Evolutionary conservation across 768 basidiomycete species (phyloP).

Genomic region (Daedalea quercina): DNA sequence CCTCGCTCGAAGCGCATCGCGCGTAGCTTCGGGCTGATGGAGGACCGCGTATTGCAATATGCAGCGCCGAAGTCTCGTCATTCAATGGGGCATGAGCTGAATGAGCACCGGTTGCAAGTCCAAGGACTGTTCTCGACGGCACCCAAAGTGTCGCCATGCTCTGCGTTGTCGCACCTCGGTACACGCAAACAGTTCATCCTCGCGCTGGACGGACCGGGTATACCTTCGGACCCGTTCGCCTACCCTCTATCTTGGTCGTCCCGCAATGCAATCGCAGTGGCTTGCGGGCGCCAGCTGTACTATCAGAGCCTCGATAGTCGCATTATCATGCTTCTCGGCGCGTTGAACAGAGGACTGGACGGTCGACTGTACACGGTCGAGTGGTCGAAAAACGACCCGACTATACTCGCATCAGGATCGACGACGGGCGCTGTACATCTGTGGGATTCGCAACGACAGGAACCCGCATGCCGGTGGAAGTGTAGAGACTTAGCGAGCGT

Average conservation of each 20-base stretch:
- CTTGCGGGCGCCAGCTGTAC: slow-evolving; percentile 52
- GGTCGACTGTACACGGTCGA: slow-evolving; percentile 41
- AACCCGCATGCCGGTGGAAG: slow-evolving; percentile 21
- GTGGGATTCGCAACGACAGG: slow-evolving; percentile 40
- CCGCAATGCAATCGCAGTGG: slow-evolving; percentile 54
- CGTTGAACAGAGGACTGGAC: slow-evolving; percentile 23
- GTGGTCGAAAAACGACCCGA: slow-evolving; percentile 41
- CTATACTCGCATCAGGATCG: slow-evolving; percentile 45
- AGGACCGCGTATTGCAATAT: slow-evolving; percentile 49
- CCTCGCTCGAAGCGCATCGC: slow-evolving; percentile 65
- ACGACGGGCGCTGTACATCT: slow-evolving; percentile 43
- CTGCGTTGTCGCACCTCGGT: slow-evolving; percentile 53
- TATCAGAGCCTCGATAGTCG: slow-evolving; percentile 56
- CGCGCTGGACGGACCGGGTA: slow-evolving; percentile 60
- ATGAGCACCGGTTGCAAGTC: slow-evolving; percentile 45
- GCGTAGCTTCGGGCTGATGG: slow-evolving; percentile 51
- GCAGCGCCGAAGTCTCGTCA: slow-evolving; percentile 28
- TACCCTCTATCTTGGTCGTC: slow-evolving; percentile 58
- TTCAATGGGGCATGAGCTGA: slow-evolving; percentile 35
- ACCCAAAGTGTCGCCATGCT: slow-evolving; percentile 29
- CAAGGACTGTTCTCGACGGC: slow-evolving; percentile 40
- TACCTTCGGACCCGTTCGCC: slow-evolving; percentile 45
- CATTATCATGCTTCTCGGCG: slow-evolving; percentile 44
- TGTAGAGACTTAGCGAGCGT: no score
- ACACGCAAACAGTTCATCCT: slow-evolving; percentile 47